Evolutionary conservation across 768 basidiomycete species (phyloP), one percentile per base, ranked within the genome.

Genomic region (Zangia roseola): DNA sequence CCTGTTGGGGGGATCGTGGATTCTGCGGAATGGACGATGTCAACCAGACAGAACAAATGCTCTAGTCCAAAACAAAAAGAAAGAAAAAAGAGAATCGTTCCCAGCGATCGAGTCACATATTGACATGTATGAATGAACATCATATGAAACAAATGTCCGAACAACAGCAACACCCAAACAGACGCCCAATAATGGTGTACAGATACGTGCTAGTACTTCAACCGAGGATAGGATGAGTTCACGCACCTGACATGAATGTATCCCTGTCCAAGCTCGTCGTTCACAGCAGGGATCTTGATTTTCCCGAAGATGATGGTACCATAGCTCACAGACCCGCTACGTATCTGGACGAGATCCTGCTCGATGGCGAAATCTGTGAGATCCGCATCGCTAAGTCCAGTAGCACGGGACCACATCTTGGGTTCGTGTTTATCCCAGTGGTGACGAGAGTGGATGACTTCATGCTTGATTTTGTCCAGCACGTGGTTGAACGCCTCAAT

Each of bases 291-390:
- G 38, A 90, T 74, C 57, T 77, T 78, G 63, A 90, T 78, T 74
- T 91, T 89, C 23, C 89, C 88, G 10, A 91, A 64, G 51, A 91
- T 79, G 48, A 90, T 79, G 10, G 76, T 80, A 14, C 88, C 88
- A 63, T 90, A 82, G 49, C 82, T 75, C 28, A 82, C 83, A 31
- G 67, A 52, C 5, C 76, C 85, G 58, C 79, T 83, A 47, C 85
- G 73, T 25, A 74, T 63, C 54, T 68, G 56, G 13, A 76, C 70
- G 38, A 79, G 69, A 54, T 76, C 75, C 6, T 68, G 36, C 56
- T 71, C 60, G 40, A 83, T 71, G 31, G 65, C 71, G 59, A 88
- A 87, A 43, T 57, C 52, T 10, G 74, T 70, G 47, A 90, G 71
- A 21, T 82, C 68, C 0, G 67, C 40, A 59, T 91, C 80, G 30